Conservation (phyloP, 1,284 basidiomycete genomes). For the Cystobasidium slooffiae region DNA sequence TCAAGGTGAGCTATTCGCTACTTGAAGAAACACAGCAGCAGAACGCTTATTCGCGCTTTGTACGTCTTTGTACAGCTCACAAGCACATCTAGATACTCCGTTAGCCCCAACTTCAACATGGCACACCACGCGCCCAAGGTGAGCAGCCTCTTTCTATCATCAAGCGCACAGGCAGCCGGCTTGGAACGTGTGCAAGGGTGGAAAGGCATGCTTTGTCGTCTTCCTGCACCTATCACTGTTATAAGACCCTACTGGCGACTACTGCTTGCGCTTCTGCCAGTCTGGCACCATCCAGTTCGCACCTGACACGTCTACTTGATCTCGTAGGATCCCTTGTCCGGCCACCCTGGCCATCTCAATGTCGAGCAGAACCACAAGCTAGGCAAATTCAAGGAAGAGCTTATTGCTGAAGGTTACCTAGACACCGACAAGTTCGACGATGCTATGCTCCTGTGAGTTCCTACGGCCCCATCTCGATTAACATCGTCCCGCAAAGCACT, state of each 20-base stretch:
- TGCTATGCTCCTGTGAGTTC: conserved; percentile 69
- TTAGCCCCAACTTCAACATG: not conserved
- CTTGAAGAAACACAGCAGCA: too few relatives aligned
- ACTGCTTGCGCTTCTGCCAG: not conserved
- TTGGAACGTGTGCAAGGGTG: not conserved
- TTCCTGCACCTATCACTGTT: not conserved
- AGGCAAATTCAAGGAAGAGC: conserved; percentile 60
- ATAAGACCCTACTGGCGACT: not conserved
- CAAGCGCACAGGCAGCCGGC: not conserved
- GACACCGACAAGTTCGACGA: conserved; percentile 72
- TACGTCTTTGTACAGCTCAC: not conserved
- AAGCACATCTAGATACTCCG: not conserved
- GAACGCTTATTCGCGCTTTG: too few relatives aligned
- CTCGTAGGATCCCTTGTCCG: conserved; percentile 66
- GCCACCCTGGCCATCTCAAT: conserved; percentile 82
- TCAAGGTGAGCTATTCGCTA: too few relatives aligned
- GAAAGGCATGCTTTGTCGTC: not conserved
- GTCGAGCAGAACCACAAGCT: conserved; percentile 71
- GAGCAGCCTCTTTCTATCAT: not conserved
- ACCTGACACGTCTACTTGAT: too few relatives aligned
- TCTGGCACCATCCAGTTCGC: too few relatives aligned
- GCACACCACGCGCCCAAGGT: conserved; percentile 23
- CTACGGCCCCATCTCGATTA: not conserved
- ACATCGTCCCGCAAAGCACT: not conserved
- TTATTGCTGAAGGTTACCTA: conserved; percentile 56